Base-by-base conservation (phyloP, 2,329 filamentous ascomycete species). In the Nemania sp. region DNA sequence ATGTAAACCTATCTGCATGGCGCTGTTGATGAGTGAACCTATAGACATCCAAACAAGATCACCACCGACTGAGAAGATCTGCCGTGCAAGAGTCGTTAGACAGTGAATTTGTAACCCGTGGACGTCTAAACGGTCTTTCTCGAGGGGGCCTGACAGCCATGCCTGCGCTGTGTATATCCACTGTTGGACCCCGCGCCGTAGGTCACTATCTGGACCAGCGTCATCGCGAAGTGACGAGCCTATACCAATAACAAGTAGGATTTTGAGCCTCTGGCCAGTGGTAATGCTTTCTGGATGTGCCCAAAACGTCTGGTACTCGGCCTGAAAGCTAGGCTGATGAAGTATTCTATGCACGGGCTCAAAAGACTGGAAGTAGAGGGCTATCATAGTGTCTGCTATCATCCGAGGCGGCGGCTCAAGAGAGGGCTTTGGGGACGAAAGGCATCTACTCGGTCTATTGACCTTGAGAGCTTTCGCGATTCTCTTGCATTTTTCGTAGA, bases 261-360 rank as follows among this genome's bases (percentile, higher is more conserved):
- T 68, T n/a, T 79, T 80, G 4, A 83, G 76, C 2, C 77, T 76
- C 2, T 77, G 29, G 2, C 70, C 73, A 5, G 57, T 66, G 0
- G 73, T 65, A 1, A 73, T 70, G 7, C 6, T 69, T 5, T 76
- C 74, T 0, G 79, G 76, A 2, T 79, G 10, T 3, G 79, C 74
- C 85, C 85, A 88, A 67, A 84, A 85, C 0, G 60, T 74, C 3
- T 77, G 67, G 69, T 87, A 89, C 7, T 87, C 82, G 22, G 77
- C 70, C 80, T 81, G 81, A 67, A 89, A 89, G 0, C 80, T 83
- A 0, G 86, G 86, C 4, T 79, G 74, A 62, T 89, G 87, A 0
- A 89, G 73, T 52, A 89, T 83, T 2, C 85, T 82, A 59, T 87
- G 82, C 0, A 81, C 80, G 1, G 80, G 82, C 66, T 87, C 87